phyloP scores from a whole-genome alignment of 305 asterid species.

The Lippia alba region DNA sequence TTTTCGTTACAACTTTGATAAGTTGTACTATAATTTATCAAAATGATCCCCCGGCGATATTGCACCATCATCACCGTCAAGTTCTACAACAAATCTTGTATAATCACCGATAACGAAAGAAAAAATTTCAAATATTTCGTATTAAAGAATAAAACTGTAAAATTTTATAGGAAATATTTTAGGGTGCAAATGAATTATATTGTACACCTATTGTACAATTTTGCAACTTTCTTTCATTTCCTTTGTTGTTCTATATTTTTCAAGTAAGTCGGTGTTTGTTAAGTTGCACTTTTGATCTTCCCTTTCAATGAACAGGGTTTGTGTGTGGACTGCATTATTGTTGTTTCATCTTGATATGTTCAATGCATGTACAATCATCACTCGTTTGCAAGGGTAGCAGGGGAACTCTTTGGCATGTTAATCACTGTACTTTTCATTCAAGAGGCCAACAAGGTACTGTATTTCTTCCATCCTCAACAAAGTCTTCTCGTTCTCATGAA shows the following conservation, averaged over 20 bases:
- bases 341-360: slow-evolving; percentile 77
- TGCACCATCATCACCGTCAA: too few species aligned
- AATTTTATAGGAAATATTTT: too few species aligned
- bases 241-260: background rate
- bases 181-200: too few species aligned
- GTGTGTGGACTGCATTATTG: slow-evolving; percentile 85
- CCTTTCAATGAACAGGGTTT: slow-evolving; percentile 61
- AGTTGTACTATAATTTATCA: too few species aligned
- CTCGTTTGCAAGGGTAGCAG: slow-evolving; percentile 89
- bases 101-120: too few species aligned
- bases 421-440: slow-evolving; percentile 86
- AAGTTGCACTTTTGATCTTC: background rate
- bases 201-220: too few species aligned
- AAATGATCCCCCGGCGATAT: too few species aligned
- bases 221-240: slow-evolving; percentile 22
- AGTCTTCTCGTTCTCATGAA: background rate
- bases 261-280: background rate
- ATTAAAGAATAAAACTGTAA: too few species aligned
- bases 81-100: too few species aligned
- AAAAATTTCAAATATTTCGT: too few species aligned
- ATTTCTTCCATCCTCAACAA: background rate
- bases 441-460: slow-evolving; percentile 79
- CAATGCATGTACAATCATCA: slow-evolving; percentile 76
- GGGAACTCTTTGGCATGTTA: slow-evolving; percentile 94
- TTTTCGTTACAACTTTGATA: too few species aligned